A percentile compares a stretch with the other conserved stretches of the same genome.
Evolutionary conservation across 495 filamentous ascomycete genomes (phyloP).

Genomic region (Xylaria sp.): DNA sequence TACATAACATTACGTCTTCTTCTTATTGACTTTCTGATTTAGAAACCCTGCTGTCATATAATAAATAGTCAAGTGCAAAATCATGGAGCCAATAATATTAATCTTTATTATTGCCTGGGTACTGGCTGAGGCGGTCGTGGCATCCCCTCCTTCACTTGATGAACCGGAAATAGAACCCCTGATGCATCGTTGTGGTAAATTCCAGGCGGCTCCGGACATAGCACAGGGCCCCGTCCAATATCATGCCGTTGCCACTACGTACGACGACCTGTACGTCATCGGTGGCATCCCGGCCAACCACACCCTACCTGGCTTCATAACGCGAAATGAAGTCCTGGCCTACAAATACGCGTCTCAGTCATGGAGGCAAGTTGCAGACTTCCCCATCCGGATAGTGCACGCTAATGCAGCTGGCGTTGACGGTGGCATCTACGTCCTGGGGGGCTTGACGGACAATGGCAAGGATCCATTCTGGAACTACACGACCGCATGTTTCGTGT

Average conservation of each 20-base stretch:
- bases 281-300: slow-evolving; percentile 34
- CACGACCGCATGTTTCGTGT: background rate
- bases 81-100: background rate
- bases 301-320: background rate
- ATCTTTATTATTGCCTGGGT: background rate
- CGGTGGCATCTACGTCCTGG: slow-evolving; percentile 4
- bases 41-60: background rate
- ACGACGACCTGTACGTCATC: slow-evolving; percentile 36
- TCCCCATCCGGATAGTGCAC: slow-evolving; percentile 44
- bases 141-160: background rate
- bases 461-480: background rate
- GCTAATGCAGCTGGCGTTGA: slow-evolving; percentile 39
- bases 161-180: background rate
- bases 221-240: slow-evolving; percentile 37
- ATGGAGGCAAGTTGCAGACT: slow-evolving; percentile 40
- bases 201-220: too few species aligned
- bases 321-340: slow-evolving; percentile 7
- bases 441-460: background rate
- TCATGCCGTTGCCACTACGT: slow-evolving; percentile 34
- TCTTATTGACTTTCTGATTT: background rate
- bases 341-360: slow-evolving; percentile 31
- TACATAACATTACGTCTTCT: too few species aligned
- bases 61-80: background rate
- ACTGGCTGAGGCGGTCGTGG: background rate
- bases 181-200: background rate